Percentiles rank a stretch among this genome's conserved stretches.
Conservation (phyloP, 495 filamentous ascomycete genomes). For the Lepidopterella palustris region DNA sequence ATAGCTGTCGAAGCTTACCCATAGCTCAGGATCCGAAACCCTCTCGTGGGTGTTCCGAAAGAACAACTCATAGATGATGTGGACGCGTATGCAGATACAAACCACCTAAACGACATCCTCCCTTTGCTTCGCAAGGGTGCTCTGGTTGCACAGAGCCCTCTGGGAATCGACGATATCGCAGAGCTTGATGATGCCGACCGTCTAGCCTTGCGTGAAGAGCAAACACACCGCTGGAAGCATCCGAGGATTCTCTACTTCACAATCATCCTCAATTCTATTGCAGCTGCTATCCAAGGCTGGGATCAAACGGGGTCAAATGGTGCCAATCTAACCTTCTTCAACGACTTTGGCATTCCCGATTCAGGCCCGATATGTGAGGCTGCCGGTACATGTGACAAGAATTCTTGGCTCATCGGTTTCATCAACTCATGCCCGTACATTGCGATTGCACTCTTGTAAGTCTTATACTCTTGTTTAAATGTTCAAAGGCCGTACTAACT, state of each 20-base stretch:
- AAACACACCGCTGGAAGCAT: constrained; percentile 57
- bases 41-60: constrained; percentile 50
- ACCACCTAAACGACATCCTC: constrained; percentile 41
- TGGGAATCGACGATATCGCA: constrained; percentile 47
- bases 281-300: constrained; percentile 62
- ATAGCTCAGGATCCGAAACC: constrained; percentile 51
- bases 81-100: constrained; percentile 46
- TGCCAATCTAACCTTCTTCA: constrained; percentile 58
- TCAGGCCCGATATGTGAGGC: constrained; percentile 31
- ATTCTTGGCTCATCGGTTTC: constrained; percentile 40
- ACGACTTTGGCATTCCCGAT: constrained; percentile 51
- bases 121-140: constrained; percentile 43
- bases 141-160: constrained; percentile 56
- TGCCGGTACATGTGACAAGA: constrained; percentile 18
- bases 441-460: constrained; percentile 30
- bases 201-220: constrained; percentile 50
- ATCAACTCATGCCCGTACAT: constrained; percentile 50
- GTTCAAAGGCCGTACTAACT: constrained; percentile 25
- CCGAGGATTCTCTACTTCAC: constrained; percentile 61
- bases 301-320: constrained; percentile 65
- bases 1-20: background rate
- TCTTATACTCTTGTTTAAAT: background rate
- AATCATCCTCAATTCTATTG: constrained; percentile 63
- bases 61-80: constrained; percentile 50
- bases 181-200: constrained; percentile 52